Conservation (phyloP, 2,329 filamentous ascomycete genomes). For the Diplodia corticola region DNA sequence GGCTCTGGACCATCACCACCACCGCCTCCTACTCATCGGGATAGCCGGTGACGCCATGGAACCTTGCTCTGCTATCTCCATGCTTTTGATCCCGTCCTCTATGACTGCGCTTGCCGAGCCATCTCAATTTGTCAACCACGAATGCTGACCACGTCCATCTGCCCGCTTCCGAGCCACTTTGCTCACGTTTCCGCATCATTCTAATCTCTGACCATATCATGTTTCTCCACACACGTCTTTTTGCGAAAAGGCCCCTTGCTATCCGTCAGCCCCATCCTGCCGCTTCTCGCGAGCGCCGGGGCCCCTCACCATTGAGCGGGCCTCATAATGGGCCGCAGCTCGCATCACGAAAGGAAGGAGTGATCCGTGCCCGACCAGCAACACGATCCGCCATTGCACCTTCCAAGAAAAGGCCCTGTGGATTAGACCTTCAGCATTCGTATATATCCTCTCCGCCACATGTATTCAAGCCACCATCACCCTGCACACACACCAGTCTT, state of each 20-base stretch:
- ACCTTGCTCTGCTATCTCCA: background rate
- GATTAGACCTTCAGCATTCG: background rate
- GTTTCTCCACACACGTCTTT: background rate
- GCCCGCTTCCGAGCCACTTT: background rate
- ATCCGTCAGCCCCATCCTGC: background rate
- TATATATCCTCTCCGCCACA: background rate
- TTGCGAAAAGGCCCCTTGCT: background rate
- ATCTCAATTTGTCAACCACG: background rate
- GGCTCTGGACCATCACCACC: background rate
- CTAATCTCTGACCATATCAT: constrained; percentile 18
- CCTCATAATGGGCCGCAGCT: background rate
- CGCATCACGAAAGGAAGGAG: background rate
- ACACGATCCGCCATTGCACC: background rate
- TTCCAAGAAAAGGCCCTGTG: background rate
- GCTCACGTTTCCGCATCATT: background rate
- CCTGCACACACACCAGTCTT: background rate
- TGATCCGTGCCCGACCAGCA: constrained; percentile 12
- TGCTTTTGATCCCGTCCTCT: background rate
- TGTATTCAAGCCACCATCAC: background rate
- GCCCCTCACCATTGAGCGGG: background rate
- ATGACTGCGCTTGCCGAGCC: background rate
- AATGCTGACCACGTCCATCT: background rate
- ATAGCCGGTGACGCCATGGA: background rate
- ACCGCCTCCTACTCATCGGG: background rate
- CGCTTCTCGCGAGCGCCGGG: background rate